Base-by-base conservation (phyloP, 2,329 filamentous ascomycete species). In the Catunica adiposa region DNA sequence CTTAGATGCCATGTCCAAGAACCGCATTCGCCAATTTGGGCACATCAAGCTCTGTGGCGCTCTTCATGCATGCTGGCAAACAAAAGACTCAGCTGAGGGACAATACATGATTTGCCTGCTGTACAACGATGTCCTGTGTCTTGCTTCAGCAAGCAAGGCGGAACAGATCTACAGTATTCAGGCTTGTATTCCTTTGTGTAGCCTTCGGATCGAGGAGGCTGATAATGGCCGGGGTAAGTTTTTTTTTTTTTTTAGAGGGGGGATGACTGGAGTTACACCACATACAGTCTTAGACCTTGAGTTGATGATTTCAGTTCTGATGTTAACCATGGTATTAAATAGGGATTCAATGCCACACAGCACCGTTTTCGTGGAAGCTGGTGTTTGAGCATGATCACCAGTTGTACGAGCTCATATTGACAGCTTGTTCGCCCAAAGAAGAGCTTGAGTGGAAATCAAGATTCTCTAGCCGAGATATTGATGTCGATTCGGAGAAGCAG, bases 331-430 rank as follows among this genome's bases (percentile, higher is more conserved):
- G 56, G n/a, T n/a, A 20, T 9, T 22, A 50, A 8, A 48, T 59
- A 94, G 89, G 88, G 0, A 66, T 97, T 6, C 88, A 90, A 72
- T 96, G 89, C 63, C 83, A 92, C 60, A 86, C 85, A 2, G 86
- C 86, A 0, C 82, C 86, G 0, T 86, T 86, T 66, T 92, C 89
- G 1, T 97, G 89, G 90, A 98, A 97, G 66, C 64, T 96, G 9
- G 75, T 87, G 2, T 96, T 97, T 63, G 83, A 92, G 65, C 79
- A 79, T 61, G 76, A 84, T 56, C 78, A 84, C 61, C 80, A 85
- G 58, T 72, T 90, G 54, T 90, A 86, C 65, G 90, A 97, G 67
- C 69, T 95, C 15, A 80, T 96, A 42, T 75, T 95, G 69, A 94
- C 85, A 61, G 90, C 89, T 37, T 95, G 89, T 62, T 90, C 84